These are phyloP conservation scores for Ceratobasidium sp. DNA, from an alignment of 1,284 basidiomycete species.

Conservation along the genomic window DNA sequence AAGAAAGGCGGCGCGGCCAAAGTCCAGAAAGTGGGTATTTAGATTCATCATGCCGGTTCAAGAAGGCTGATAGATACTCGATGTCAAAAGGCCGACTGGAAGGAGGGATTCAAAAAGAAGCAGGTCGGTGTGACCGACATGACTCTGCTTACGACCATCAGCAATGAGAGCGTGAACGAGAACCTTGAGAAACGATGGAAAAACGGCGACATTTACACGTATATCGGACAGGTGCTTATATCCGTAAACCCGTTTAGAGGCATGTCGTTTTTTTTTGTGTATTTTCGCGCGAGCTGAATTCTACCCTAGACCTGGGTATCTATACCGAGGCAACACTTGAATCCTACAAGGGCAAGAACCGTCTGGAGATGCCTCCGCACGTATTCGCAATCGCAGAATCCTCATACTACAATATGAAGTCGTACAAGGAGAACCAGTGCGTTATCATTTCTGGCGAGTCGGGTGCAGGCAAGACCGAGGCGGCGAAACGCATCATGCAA, in stretches of 20 bases:
- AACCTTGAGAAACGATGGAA: constrained; percentile 97
- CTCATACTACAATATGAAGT: constrained; percentile 99
- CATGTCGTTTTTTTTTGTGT: constrained; percentile 51
- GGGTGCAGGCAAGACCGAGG: constrained; percentile 96
- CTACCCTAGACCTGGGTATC: constrained; percentile 83
- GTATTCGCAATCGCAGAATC: constrained; percentile 97
- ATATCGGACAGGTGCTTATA: constrained; percentile 96
- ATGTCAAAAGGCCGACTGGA: constrained; percentile 85
- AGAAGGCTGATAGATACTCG: neutral
- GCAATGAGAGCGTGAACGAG: constrained; percentile 97
- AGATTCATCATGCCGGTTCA: constrained; percentile 42
- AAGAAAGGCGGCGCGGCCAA: constrained; percentile 59
- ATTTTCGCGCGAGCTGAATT: neutral
- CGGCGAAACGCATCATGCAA: constrained; percentile 99
- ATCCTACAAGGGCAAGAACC: constrained; percentile 95
- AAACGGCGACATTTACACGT: constrained; percentile 97
- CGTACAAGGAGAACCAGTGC: constrained; percentile 99
- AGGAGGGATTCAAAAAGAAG: constrained; percentile 98
- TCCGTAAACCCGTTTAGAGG: constrained; percentile 98
- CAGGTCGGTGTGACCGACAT: constrained; percentile 97
- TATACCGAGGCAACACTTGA: constrained; percentile 89
- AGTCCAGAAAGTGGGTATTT: constrained; percentile 70
- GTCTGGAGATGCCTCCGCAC: constrained; percentile 97
- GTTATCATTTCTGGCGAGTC: constrained; percentile 99
- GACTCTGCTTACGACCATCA: constrained; percentile 96